Base-by-base conservation (phyloP, 2,329 filamentous ascomycete genomes). In the Arthrobotrys iridis region DNA sequence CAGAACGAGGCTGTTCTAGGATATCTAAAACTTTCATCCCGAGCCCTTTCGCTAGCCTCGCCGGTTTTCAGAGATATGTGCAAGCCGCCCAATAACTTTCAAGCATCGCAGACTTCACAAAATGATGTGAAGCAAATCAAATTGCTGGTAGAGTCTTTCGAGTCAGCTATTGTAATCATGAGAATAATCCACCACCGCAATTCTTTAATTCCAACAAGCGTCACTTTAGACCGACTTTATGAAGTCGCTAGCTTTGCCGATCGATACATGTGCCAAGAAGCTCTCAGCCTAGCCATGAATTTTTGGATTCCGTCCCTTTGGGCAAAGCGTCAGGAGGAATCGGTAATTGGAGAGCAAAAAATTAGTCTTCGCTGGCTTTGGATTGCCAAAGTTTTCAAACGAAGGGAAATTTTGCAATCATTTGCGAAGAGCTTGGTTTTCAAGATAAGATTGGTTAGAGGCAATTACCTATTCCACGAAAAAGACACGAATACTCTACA, bases 181-280 rank as follows among this genome's bases (percentile, higher is more conserved):
- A 55, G 41, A 18, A 65, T 43, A 7, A 24, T 65, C 22, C 60
- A 65, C 35, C 60, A 65, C n/a, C 60, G 52, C 20, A 65, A 65
- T 24, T 15, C 30, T 2, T n/a, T 26, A n/a, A 65, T 55, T 20
- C 46, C 60, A 2, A 65, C 22, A 30, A 55, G 10, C 11, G n/a
- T 65, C 13, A 55, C 18, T 5, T 20, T 65, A 2, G n/a, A 20
- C 2, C 33, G 55, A 24, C 24, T 65, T n/a, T 52, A 52, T 22
- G 22, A 52, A 4, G 7, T 65, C 15, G 60, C 60, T 11, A 55
- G 28, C n/a, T 65, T 65, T 20, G 50, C 45, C 6, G 46, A 65
- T 43, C 10, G 7, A 4, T 65, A 65, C n/a, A 33, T 52, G 35
- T 35, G 50, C 11, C 60, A 65, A 15, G 60, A 65, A 28, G 60